Conservation (phyloP, 768 basidiomycete species). For the Pulveroboletus sp. region DNA sequence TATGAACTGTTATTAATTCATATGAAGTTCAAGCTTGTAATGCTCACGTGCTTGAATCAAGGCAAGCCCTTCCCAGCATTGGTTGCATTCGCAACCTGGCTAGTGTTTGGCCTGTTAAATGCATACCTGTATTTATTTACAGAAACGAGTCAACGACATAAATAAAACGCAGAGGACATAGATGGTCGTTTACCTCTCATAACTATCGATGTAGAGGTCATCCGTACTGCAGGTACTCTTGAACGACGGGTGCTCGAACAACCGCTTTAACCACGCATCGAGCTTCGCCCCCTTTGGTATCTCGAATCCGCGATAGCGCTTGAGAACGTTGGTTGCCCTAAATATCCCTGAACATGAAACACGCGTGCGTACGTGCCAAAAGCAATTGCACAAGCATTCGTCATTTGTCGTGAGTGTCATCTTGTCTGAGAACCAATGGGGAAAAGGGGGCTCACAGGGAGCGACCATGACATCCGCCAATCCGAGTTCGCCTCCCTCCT, state of each 20-base stretch:
- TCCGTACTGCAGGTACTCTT: slow-evolving; percentile 65
- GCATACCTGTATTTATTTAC: slow-evolving; percentile 49
- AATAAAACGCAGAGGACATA: not conserved
- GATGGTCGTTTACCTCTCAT: slow-evolving; percentile 48
- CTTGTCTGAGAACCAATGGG: not conserved
- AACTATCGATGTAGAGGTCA: slow-evolving; percentile 63
- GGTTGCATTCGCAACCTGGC: slow-evolving; percentile 71
- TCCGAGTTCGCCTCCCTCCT: slow-evolving; percentile 44
- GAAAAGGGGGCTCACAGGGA: slow-evolving; percentile 50
- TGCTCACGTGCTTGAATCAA: slow-evolving; percentile 30
- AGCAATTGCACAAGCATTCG: not conserved
- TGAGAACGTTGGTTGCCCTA: slow-evolving; percentile 57
- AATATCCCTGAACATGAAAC: slow-evolving; percentile 51
- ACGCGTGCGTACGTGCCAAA: too few relatives aligned
- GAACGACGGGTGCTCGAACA: slow-evolving; percentile 61
- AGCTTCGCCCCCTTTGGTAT: slow-evolving; percentile 48
- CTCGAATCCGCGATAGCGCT: slow-evolving; percentile 63
- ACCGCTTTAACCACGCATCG: slow-evolving; percentile 45
- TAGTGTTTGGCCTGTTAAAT: slow-evolving; percentile 72
- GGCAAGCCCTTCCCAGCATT: slow-evolving; percentile 62
- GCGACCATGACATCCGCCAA: slow-evolving; percentile 65
- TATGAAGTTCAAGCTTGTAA: too few relatives aligned
- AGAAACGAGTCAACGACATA: not conserved
- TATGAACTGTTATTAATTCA: too few relatives aligned
- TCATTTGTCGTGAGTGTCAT: not conserved